These are phyloP conservation scores for Berberis thunbergii DNA, from an alignment of 164 flowering plant species.

Conservation along the genomic window DNA sequence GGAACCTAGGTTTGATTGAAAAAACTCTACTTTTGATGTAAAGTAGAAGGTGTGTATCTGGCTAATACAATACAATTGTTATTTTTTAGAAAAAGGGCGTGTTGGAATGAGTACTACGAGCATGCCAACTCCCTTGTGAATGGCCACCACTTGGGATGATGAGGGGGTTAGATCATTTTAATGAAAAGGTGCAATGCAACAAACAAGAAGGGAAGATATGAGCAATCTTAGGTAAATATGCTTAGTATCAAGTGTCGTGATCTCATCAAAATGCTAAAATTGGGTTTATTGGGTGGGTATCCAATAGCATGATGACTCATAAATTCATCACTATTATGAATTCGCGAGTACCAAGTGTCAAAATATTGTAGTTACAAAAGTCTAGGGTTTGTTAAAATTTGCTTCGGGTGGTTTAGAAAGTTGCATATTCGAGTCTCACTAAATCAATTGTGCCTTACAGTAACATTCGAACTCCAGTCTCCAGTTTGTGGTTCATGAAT, in stretches of 20 bases:
- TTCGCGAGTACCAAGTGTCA: too few relatives aligned
- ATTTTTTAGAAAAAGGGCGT: slow-evolving; percentile 5
- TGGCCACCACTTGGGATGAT: slow-evolving; percentile 12
- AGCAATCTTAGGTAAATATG: slow-evolving; percentile 9
- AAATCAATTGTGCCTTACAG: too few relatives aligned
- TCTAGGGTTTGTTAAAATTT: too few relatives aligned
- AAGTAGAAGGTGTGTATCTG: slow-evolving; percentile 15
- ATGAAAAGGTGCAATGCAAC: slow-evolving; percentile 24
- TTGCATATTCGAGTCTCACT: too few relatives aligned
- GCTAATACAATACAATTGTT: slow-evolving; percentile 5
- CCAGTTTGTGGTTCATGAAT: too few relatives aligned
- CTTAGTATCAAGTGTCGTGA: slow-evolving; percentile 6
- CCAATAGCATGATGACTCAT: too few relatives aligned
- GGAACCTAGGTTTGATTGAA: slow-evolving; percentile 15
- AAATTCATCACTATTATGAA: too few relatives aligned
- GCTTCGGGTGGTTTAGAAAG: too few relatives aligned
- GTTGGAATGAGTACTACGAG: slow-evolving; percentile 21
- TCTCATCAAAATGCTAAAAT: neutral
- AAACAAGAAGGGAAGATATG: slow-evolving; percentile 7
- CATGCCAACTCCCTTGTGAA: slow-evolving; percentile 12
- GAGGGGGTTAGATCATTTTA: neutral
- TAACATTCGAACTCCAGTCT: too few relatives aligned
- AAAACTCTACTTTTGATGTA: slow-evolving; percentile 33
- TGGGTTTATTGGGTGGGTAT: too few relatives aligned
- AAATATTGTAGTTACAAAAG: too few relatives aligned